A percentile compares a stretch with the other conserved stretches of the same genome.
These are phyloP conservation scores for Exobasidium cylindrosporum DNA, from an alignment of 1,284 basidiomycete genomes.

Conservation along the genomic window DNA sequence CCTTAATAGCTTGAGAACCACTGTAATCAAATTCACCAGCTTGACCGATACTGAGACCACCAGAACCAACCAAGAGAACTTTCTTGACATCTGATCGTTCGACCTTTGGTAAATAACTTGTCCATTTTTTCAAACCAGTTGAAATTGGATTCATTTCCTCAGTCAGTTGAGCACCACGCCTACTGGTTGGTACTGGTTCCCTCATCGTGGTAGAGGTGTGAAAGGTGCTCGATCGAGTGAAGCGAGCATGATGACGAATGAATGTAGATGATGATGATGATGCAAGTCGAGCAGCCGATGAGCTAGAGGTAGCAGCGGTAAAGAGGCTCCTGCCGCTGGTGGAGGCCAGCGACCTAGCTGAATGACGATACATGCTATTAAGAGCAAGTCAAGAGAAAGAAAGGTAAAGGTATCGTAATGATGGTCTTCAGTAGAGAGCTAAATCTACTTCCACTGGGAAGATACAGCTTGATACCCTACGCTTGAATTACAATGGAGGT, in stretches of 20 bases:
- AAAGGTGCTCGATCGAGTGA: neutral
- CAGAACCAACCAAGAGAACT: slow-evolving; percentile 92
- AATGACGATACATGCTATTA: neutral
- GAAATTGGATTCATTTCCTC: slow-evolving; percentile 41
- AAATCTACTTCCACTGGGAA: too few relatives aligned
- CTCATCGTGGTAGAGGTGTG: neutral
- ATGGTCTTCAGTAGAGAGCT: too few relatives aligned
- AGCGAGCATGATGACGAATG: neutral
- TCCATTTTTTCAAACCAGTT: slow-evolving; percentile 45
- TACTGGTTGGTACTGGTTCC: neutral
- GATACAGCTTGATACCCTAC: too few relatives aligned
- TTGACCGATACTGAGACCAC: slow-evolving; percentile 94
- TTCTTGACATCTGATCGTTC: slow-evolving; percentile 75
- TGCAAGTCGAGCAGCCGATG: neutral
- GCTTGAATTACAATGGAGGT: too few relatives aligned
- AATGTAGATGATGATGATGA: neutral
- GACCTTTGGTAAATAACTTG: slow-evolving; percentile 47
- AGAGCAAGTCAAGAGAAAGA: too few relatives aligned
- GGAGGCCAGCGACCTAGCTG: slow-evolving; percentile 18
- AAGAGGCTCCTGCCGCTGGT: slow-evolving; percentile 25
- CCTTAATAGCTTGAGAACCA: slow-evolving; percentile 95
- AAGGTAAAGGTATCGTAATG: too few relatives aligned
- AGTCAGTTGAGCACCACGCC: slow-evolving; percentile 20
- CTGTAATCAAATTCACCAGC: slow-evolving; percentile 99
- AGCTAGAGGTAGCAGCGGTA: slow-evolving; percentile 5